These are phyloP conservation scores for Pseudogymnoascus sp. DNA, from an alignment of 2,329 filamentous ascomycete species.

Conservation along the genomic window DNA sequence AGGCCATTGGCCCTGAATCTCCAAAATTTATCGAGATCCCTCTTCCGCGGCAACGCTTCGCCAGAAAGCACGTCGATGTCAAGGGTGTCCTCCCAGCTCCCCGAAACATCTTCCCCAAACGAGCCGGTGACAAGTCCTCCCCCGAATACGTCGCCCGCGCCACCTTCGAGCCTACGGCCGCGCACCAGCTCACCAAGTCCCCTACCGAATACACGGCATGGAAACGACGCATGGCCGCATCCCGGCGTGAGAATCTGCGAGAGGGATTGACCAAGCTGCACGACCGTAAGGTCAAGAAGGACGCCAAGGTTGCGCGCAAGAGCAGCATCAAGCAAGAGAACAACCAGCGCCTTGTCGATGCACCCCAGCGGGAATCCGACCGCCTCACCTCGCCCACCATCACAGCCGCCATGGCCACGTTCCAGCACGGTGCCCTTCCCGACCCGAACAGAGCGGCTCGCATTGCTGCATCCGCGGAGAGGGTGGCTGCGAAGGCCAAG, in stretches of 20 bases:
- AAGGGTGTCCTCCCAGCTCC: constrained; percentile 81
- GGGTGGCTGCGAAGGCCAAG: constrained; percentile 37
- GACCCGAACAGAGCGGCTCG: constrained; percentile 57
- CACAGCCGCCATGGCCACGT: constrained; percentile 40
- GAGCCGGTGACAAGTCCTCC: constrained; percentile 53
- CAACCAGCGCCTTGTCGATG: constrained; percentile 44
- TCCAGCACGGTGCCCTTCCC: constrained; percentile 44
- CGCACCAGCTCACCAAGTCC: constrained; percentile 15
- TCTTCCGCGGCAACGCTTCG: constrained; percentile 55
- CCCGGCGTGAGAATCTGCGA: constrained; percentile 63
- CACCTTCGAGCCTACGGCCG: constrained; percentile 45
- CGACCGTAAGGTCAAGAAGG: constrained; percentile 48
- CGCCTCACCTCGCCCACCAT: constrained; percentile 65
- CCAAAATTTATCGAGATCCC: constrained; percentile 82
- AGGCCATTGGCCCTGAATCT: constrained; percentile 68
- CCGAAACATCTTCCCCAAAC: constrained; percentile 63
- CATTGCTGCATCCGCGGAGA: constrained; percentile 37
- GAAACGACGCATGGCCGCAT: constrained; percentile 66
- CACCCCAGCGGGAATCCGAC: constrained; percentile 69
- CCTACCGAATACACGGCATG: constrained; percentile 40
- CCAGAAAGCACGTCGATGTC: constrained; percentile 37
- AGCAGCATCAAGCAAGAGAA: constrained; percentile 41
- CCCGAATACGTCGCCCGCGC: constrained; percentile 53
- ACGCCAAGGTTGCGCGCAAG: constrained; percentile 30
- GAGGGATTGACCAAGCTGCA: constrained; percentile 65